phyloP scores from a whole-genome alignment of 78 protist species.

The slime mould (Dictyostelium discoideum) region dicty_2.7 NC_007088.5:2351001-2351500 shows the following conservation, averaged over 20 bases:
- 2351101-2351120: conserved; percentile 22
- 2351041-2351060: conserved; percentile 23
- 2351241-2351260: neutral
- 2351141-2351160: conserved; percentile 69
- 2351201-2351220: conserved; percentile 79
- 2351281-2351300: neutral
- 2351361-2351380: neutral
- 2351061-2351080: conserved; percentile 6
- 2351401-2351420: conserved; percentile 29
- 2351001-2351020: conserved; percentile 29
- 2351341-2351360: neutral
- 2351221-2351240: neutral
- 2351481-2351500: neutral
- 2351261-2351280: neutral
- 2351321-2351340: neutral
- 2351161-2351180: conserved; percentile 54
- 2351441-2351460: neutral
- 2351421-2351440: neutral
- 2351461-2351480: neutral
- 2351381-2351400: neutral
- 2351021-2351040: conserved; percentile 1
- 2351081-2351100: conserved; percentile 31
- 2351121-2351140: conserved; percentile 27
- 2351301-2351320: neutral
- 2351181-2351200: conserved; percentile 73